These are phyloP conservation scores for carrot (Daucus carota) DNA, from an alignment of 129 eudicot species.

Conservation along the genomic window DH1_v3.0 NC_030389.2:40411001-40411500, in stretches of 20 bases:
- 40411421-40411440: background rate
- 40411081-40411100: slow-evolving; percentile 96
- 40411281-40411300: too few species aligned
- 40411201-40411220: slow-evolving; percentile 48
- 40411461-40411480: background rate
- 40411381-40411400: too few species aligned
- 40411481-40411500: background rate
- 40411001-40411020: background rate
- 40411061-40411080: slow-evolving; percentile 96
- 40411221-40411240: slow-evolving; percentile 53
- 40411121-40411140: slow-evolving; percentile 48
- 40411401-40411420: too few species aligned
- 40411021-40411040: slow-evolving; percentile 80
- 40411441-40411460: background rate
- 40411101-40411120: slow-evolving; percentile 64
- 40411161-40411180: slow-evolving; percentile 68
- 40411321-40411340: too few species aligned
- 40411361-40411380: too few species aligned
- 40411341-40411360: too few species aligned
- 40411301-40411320: too few species aligned
- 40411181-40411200: slow-evolving; percentile 76
- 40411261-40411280: too few species aligned
- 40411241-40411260: too few species aligned
- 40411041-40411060: slow-evolving; percentile 84
- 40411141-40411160: slow-evolving; percentile 61